Evolutionary conservation across 2,329 filamentous ascomycete genomes (phyloP).

Genomic region (Botrytis cinerea): DNA sequence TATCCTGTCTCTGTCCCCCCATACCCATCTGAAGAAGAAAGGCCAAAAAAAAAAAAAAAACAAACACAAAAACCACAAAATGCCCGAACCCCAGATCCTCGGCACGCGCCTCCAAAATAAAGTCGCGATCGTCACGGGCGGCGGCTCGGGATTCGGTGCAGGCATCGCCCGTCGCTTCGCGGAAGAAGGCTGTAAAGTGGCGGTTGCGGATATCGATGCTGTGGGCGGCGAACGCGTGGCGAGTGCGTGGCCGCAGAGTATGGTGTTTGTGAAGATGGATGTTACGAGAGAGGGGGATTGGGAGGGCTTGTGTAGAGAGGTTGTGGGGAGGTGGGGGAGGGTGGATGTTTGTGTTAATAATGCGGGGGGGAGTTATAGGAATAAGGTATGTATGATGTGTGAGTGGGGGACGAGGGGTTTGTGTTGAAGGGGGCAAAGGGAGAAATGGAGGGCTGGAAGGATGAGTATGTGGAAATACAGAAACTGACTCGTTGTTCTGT

Average conservation of each 20-base stretch:
- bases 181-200: conserved; percentile 59
- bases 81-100: conserved; percentile 31
- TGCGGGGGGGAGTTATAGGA: conserved; percentile 58
- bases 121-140: conserved; percentile 61
- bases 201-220: conserved; percentile 63
- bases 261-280: conserved; percentile 49
- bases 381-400: conserved; percentile 48
- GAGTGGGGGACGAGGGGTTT: not conserved
- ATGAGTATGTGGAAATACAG: not conserved
- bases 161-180: conserved; percentile 61
- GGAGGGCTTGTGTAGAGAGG: conserved; percentile 50
- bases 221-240: conserved; percentile 53
- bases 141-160: conserved; percentile 63
- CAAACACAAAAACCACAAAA: conserved; percentile 3
- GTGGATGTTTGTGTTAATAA: conserved; percentile 64
- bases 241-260: conserved; percentile 36
- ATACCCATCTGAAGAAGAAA: not conserved
- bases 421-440: not conserved
- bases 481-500: not conserved
- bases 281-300: conserved; percentile 57
- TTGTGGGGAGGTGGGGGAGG: conserved; percentile 49
- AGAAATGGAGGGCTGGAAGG: not conserved
- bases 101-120: conserved; percentile 51
- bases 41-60: too few species aligned
- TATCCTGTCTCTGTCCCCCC: not conserved